A percentile compares a stretch with the other conserved stretches of the same genome.
Conservation (phyloP, 768 basidiomycete species). For the Auriscalpium microsporum region DNA sequence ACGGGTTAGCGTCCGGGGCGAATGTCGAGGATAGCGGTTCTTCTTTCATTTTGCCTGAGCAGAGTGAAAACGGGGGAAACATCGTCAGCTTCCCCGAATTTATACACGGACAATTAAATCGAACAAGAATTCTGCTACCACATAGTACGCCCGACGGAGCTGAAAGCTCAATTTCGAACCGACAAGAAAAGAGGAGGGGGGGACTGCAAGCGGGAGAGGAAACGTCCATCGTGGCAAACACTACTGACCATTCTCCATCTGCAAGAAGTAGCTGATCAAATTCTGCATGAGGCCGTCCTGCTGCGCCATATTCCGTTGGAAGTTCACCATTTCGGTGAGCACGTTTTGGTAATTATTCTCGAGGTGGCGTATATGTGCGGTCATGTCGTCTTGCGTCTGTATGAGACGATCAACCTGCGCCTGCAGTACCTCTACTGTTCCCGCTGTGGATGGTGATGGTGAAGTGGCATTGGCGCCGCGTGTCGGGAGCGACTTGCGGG, state of each 20-base stretch:
- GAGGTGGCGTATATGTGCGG: constrained; percentile 45
- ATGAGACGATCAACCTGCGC: constrained; percentile 40
- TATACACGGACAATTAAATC: constrained; percentile 7
- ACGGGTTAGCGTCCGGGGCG: constrained; percentile 33
- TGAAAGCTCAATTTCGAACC: background rate
- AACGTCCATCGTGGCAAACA: constrained; percentile 15
- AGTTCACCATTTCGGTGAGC: constrained; percentile 62
- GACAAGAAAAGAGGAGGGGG: background rate
- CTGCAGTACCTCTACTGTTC: constrained; percentile 32
- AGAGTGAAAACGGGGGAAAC: constrained; percentile 2
- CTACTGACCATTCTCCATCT: constrained; percentile 51
- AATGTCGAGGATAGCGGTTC: constrained; percentile 19
- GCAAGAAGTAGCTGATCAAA: constrained; percentile 73
- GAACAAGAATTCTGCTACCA: constrained; percentile 20
- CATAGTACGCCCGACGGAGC: background rate
- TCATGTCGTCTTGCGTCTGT: constrained; percentile 42
- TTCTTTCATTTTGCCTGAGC: constrained; percentile 26
- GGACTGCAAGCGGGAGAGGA: background rate
- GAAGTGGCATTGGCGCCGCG: constrained; percentile 17
- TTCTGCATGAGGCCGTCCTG: constrained; percentile 81
- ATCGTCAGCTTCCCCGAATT: constrained; percentile 13
- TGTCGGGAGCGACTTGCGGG: constrained; percentile 23
- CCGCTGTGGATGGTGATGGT: constrained; percentile 20
- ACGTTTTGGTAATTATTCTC: constrained; percentile 61
- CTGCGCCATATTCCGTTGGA: constrained; percentile 69